Conservation (phyloP, 495 filamentous ascomycete species). For the Penicillium coffeae region DNA sequence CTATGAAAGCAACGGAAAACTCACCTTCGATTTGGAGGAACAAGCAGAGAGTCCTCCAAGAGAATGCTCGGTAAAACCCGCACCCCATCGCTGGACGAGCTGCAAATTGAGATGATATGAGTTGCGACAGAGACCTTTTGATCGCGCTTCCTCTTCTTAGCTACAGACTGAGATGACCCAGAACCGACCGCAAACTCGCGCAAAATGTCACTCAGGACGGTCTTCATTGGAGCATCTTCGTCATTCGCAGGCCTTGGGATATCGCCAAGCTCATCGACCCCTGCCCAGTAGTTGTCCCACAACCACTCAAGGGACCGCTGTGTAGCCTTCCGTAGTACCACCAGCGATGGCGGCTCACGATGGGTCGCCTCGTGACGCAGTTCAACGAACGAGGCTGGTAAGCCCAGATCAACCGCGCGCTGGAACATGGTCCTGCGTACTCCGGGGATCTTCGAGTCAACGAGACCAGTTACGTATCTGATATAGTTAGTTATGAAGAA, state of each 20-base stretch:
- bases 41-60: slow-evolving; percentile 25
- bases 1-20: slow-evolving; percentile 10
- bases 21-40: slow-evolving; percentile 30
- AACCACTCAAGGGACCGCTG: slow-evolving; percentile 75
- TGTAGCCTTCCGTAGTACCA: slow-evolving; percentile 62
- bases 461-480: slow-evolving; percentile 87
- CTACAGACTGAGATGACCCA: slow-evolving; percentile 12
- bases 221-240: slow-evolving; percentile 14
- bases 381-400: slow-evolving; percentile 85
- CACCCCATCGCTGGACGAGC: slow-evolving; percentile 13
- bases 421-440: slow-evolving; percentile 75
- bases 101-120: slow-evolving; percentile 30
- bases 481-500: neutral
- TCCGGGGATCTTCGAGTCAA: slow-evolving; percentile 69
- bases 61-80: slow-evolving; percentile 25
- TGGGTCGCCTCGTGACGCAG: slow-evolving; percentile 87
- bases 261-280: slow-evolving; percentile 14
- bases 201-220: slow-evolving; percentile 16
- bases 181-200: slow-evolving; percentile 11
- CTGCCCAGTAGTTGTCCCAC: slow-evolving; percentile 80
- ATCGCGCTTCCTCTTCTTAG: slow-evolving; percentile 34
- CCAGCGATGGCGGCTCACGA: slow-evolving; percentile 73
- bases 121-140: slow-evolving; percentile 21
- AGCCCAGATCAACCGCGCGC: slow-evolving; percentile 66
- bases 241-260: slow-evolving; percentile 6